Conservation (phyloP, 371 early-diverging fungal species). For the Syncephalastrum monosporum region DNA sequence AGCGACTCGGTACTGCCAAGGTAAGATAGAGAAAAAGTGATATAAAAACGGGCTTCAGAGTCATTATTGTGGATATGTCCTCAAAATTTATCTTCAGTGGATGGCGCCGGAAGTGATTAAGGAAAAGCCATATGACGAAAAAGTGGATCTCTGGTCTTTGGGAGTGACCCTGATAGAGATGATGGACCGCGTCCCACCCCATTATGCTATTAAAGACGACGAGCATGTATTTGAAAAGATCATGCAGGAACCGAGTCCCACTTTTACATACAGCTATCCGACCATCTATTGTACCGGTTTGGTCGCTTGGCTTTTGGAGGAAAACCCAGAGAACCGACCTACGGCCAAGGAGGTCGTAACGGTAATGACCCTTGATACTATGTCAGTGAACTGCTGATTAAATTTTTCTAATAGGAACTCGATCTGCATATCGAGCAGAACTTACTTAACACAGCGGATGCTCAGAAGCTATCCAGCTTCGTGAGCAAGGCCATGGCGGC, state of each 20-base stretch:
- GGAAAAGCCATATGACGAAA: slow-evolving; percentile 39
- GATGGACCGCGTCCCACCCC: slow-evolving; percentile 57
- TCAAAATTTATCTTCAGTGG: slow-evolving; percentile 37
- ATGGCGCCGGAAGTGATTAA: slow-evolving; percentile 55
- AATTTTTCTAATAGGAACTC: slow-evolving; percentile 25
- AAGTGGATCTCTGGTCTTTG: slow-evolving; percentile 49
- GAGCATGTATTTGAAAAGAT: slow-evolving; percentile 36
- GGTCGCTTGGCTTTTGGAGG: slow-evolving; percentile 51
- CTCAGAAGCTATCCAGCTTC: slow-evolving; percentile 31
- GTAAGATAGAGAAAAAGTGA: slow-evolving; percentile 1
- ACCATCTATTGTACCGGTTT: slow-evolving; percentile 45
- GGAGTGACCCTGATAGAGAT: slow-evolving; percentile 54
- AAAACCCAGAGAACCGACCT: slow-evolving; percentile 35
- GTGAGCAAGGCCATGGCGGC: slow-evolving; percentile 23
- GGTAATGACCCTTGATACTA: slow-evolving; percentile 18
- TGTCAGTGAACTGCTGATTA: no score
- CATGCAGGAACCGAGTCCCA: slow-evolving; percentile 41
- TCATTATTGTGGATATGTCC: neutral
- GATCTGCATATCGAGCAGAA: slow-evolving; percentile 41
- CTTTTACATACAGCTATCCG: slow-evolving; percentile 45
- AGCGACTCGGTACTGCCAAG: slow-evolving; percentile 49
- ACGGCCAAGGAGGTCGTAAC: slow-evolving; percentile 39
- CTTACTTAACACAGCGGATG: slow-evolving; percentile 26
- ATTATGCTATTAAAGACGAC: slow-evolving; percentile 39
- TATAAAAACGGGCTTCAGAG: neutral